Conservation (phyloP, 495 filamentous ascomycete genomes). For the Tetracladium setigerum region DNA sequence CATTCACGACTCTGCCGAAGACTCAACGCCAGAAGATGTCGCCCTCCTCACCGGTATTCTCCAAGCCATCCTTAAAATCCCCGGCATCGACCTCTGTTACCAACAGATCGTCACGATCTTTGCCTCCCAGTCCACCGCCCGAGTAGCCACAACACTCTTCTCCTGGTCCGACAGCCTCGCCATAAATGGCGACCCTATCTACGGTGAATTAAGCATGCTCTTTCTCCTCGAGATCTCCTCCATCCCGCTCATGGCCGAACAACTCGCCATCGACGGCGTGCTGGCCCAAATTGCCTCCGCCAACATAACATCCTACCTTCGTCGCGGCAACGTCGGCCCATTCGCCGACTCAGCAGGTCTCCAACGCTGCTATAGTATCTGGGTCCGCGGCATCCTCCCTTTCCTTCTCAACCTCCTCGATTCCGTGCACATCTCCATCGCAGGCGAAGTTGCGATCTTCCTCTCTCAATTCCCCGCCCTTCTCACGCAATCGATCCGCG, state of each 20-base stretch:
- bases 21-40: constrained; percentile 61
- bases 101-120: constrained; percentile 59
- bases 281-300: constrained; percentile 72
- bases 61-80: constrained; percentile 71
- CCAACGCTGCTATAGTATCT: constrained; percentile 68
- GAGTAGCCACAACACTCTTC: constrained; percentile 79
- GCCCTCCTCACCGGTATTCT: constrained; percentile 84
- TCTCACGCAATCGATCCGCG: constrained; percentile 51
- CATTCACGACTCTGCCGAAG: constrained; percentile 51
- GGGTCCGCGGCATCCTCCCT: constrained; percentile 80
- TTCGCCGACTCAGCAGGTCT: constrained; percentile 46
- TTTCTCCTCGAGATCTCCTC: constrained; percentile 84
- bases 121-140: constrained; percentile 58
- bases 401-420: constrained; percentile 84
- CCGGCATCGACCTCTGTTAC: constrained; percentile 51
- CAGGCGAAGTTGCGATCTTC: constrained; percentile 76
- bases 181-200: constrained; percentile 76
- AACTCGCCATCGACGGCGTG: constrained; percentile 77
- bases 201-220: constrained; percentile 79
- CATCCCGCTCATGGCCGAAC: constrained; percentile 76
- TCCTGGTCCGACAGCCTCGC: constrained; percentile 84
- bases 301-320: constrained; percentile 62
- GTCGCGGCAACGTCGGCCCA: constrained; percentile 61
- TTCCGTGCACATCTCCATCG: constrained; percentile 67
- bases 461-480: constrained; percentile 77